Evolutionary conservation across 2,329 filamentous ascomycete genomes (phyloP).

Genomic region (Pyrenophora graminea): DNA sequence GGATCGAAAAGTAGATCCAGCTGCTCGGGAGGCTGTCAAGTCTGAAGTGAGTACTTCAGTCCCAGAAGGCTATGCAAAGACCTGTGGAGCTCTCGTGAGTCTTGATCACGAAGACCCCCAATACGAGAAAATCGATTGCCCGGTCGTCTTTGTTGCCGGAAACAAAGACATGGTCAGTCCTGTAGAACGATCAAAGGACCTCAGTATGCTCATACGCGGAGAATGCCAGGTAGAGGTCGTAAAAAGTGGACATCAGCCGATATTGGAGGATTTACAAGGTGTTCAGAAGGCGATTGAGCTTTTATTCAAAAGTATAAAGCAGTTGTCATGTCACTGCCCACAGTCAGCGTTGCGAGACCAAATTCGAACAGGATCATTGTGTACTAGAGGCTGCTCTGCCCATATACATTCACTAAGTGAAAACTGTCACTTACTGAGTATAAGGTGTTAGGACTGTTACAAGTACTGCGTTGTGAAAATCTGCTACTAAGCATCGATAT

Average conservation of each 20-base stretch:
- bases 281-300: not conserved
- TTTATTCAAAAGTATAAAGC: not conserved
- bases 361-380: too few relatives aligned
- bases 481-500: too few relatives aligned
- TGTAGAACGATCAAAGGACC: not conserved
- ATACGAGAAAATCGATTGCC: conserved; percentile 6
- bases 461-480: too few relatives aligned
- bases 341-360: too few relatives aligned
- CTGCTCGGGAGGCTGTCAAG: conserved; percentile 2
- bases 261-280: not conserved
- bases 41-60: conserved; percentile 3
- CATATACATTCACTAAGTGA: too few relatives aligned
- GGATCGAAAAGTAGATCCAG: not conserved
- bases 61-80: conserved; percentile 13
- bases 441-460: too few relatives aligned
- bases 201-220: not conserved
- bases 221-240: not conserved
- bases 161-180: not conserved
- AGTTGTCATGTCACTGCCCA: too few relatives aligned
- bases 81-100: conserved; percentile 12
- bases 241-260: not conserved
- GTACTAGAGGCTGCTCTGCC: too few relatives aligned
- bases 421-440: too few relatives aligned
- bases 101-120: conserved; percentile 9
- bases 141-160: conserved; percentile 1